Base-by-base conservation (phyloP, 2,329 filamentous ascomycete species). In the Byssochlamys sp. region DNA sequence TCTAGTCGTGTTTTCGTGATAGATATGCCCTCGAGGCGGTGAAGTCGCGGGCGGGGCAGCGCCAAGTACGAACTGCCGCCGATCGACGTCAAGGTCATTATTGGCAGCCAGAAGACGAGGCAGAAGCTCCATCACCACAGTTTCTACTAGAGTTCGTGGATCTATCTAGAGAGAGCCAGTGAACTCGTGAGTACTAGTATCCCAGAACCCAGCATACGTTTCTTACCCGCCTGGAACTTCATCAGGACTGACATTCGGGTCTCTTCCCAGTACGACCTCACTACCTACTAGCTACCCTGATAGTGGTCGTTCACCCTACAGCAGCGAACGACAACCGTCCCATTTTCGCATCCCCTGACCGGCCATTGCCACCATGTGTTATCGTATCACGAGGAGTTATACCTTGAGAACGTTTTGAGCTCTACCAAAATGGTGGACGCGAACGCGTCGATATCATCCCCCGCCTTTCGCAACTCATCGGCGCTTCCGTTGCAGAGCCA, bases 401-500 rank as follows among this genome's bases (percentile, higher is more conserved):
- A 45, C n/a, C 14, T 45, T 45, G 14, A n/a, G 2, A 7, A 45
- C 39, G 39, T 24, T 4, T 45, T 45, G 39, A 45, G 39, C 6
- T n/a, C 24, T 51, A 24, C 49, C 25, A 28, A 5, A 19, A 56
- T 59, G 55, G 39, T 61, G 39, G 63, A 60, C 25, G 64, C 63
- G 64, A 60, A 63, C 55, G 58, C 63, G 33, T 65, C 62, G n/a
- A 63, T 54, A 10, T 57, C 57, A 33, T 54, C 66, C 12, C 64
- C 64, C 4, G 58, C 57, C 26, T 45, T 65, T 49, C 66, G 63
- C 55, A 67, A 53, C 55, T 35, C 62, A 48, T 58, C 63, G 52
- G 39, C 59, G 28, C 55, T 57, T 27, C 62, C 63, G 29, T 71
- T 72, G 55, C 69, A 71, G 57, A 73, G 71, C 65, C 70, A 69